Conservation (phyloP, 2,329 filamentous ascomycete genomes). For the Helotiales sp. region DNA sequence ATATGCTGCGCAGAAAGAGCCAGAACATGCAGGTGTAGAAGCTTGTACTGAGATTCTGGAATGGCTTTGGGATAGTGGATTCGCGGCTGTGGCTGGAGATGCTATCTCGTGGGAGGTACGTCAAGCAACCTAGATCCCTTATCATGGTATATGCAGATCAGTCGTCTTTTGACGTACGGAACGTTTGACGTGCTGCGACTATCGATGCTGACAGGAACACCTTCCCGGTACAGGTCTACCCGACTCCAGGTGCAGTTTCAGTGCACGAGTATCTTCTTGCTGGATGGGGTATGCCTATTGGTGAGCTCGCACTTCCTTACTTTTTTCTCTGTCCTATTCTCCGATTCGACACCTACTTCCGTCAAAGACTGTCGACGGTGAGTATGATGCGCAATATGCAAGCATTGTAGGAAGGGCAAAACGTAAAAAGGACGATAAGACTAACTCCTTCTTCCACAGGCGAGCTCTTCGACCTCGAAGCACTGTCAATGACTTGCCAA, state of each 20-base stretch:
- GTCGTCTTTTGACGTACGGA: not conserved
- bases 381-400: not conserved
- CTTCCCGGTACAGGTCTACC: conserved; percentile 34
- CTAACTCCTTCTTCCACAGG: conserved; percentile 25
- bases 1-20: conserved; percentile 42
- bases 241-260: conserved; percentile 46
- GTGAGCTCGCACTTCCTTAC: conserved; percentile 11
- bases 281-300: conserved; percentile 53
- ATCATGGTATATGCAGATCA: not conserved
- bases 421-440: not conserved
- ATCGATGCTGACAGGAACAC: not conserved
- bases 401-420: not conserved
- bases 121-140: not conserved
- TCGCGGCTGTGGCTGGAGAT: conserved; percentile 46
- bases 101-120: conserved; percentile 47
- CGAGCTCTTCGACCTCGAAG: conserved; percentile 46
- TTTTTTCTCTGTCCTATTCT: not conserved
- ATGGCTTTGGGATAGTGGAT: conserved; percentile 46
- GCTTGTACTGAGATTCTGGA: conserved; percentile 42
- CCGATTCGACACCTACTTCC: not conserved
- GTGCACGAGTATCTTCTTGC: conserved; percentile 55
- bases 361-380: not conserved
- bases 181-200: not conserved
- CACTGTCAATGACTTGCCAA: conserved; percentile 42
- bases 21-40: conserved; percentile 46